These are phyloP conservation scores for Umbilicus rupestris DNA, from an alignment of 164 flowering plant species.

Conservation along the genomic window DNA sequence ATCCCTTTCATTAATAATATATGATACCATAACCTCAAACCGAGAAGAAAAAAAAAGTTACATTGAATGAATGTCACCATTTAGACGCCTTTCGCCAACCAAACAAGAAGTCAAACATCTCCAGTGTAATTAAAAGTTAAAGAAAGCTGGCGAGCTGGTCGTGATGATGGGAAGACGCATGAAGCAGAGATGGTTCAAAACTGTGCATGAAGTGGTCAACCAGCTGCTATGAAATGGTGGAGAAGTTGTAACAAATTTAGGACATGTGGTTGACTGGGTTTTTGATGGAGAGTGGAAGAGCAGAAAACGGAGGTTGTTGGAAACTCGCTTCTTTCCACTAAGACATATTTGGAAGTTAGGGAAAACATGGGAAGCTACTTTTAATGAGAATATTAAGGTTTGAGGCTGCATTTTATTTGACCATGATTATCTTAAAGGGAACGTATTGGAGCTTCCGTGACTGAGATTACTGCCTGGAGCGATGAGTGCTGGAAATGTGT, in stretches of 20 bases:
- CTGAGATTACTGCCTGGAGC: no score
- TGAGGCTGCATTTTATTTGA: no score
- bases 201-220: not conserved
- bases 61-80: slow-evolving; percentile 34
- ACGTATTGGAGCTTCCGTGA: no score
- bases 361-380: not conserved
- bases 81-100: slow-evolving; percentile 83
- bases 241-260: not conserved
- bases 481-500: no score
- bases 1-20: not conserved
- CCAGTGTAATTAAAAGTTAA: not conserved
- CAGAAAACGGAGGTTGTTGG: not conserved
- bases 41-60: not conserved
- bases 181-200: not conserved
- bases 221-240: no score
- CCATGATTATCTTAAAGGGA: no score
- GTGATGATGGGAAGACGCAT: not conserved
- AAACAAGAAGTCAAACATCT: slow-evolving; percentile 44
- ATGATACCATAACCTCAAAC: not conserved
- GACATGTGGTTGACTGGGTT: not conserved
- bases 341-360: not conserved
- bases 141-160: not conserved
- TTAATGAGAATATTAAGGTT: slow-evolving; percentile 1
- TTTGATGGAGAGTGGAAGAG: not conserved
- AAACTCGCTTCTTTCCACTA: not conserved